Conservation (phyloP, 1,284 basidiomycete species). For the Marasmius fiardii region DNA sequence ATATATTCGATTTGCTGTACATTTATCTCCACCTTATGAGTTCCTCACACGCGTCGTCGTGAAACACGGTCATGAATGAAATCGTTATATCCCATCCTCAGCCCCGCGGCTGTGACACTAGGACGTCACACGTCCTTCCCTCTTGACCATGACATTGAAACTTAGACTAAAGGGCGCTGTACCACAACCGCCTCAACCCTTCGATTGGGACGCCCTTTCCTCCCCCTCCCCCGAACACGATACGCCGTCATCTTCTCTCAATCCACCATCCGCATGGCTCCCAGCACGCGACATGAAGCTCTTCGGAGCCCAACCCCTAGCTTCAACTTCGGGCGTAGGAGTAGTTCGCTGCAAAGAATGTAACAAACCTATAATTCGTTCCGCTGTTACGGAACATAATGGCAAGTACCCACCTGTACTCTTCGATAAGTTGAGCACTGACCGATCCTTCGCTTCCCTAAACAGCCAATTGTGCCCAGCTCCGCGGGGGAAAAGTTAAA, state of each 20-base stretch:
- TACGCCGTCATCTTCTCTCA: conserved; percentile 32
- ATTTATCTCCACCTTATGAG: too few species aligned
- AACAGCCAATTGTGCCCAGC: conserved; percentile 60
- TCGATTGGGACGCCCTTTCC: conserved; percentile 55
- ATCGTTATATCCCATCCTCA: neutral
- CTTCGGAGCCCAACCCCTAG: conserved; percentile 75
- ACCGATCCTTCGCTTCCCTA: neutral
- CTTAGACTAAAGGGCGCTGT: conserved; percentile 10
- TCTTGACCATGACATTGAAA: conserved; percentile 13
- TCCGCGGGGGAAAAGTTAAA: conserved; percentile 52
- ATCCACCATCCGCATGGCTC: conserved; percentile 80
- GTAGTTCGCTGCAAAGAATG: conserved; percentile 79
- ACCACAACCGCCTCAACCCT: conserved; percentile 33
- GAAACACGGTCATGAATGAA: too few species aligned
- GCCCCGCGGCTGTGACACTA: neutral
- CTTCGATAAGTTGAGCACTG: neutral
- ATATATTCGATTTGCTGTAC: too few species aligned
- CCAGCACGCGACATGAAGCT: conserved; percentile 84
- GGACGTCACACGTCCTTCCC: neutral
- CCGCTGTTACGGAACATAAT: conserved; percentile 71
- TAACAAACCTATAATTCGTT: conserved; percentile 71
- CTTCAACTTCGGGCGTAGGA: conserved; percentile 60
- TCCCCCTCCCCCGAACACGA: conserved; percentile 32
- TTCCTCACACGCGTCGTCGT: too few species aligned
- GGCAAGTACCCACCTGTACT: conserved; percentile 41